Evolutionary conservation across 2,329 filamentous ascomycete species (phyloP), one percentile per base, ranked within the genome.

Genomic region (Ilyonectria mors-panacis): DNA sequence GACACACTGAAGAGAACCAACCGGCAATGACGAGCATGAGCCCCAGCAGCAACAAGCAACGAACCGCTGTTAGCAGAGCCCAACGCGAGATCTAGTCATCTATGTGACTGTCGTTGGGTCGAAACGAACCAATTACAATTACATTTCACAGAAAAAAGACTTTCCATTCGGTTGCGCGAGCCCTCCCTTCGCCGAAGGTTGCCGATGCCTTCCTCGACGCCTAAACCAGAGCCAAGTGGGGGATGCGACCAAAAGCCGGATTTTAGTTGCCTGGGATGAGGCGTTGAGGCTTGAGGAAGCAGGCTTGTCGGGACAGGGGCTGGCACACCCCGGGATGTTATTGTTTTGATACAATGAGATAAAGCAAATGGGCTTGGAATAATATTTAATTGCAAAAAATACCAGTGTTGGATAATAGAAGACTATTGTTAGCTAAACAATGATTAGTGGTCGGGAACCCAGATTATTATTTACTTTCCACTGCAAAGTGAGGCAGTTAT

Each of bases 211-310:
- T 42, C 51, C 59, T 73, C 63, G 66, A 65, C 69, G 70, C 73
- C 71, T 60, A 74, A 75, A 48, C 61, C 58, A 66, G 60, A 66
- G 53, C 73, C 69, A 75, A 73, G 73, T 75, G 73, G 73, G 67
- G 71, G 66, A 63, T 64, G 48, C 21, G 66, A 58, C 51, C 61
- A 70, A 70, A 75, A 75, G 70, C 73, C 68, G 73, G 71, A 75
- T 73, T 59, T 47, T 69, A 23, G 47, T 59, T 50, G 48, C 15
- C 63, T 35, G 50, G 63, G 63, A 62, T 62, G 63, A 30, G 63
- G 63, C 33, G 35, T 21, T 37, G 57, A n/a, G 57, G 48, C 63
- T 58, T 62, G 63, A 39, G 53, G 57, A 45, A 30, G 35, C 37
- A 50, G 51, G 57, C 15, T 53, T 60, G 58, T 30, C 45, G 54